Percentiles rank a stretch among this genome's conserved stretches.
These are phyloP conservation scores for Diaporthe citriasiana DNA, from an alignment of 2,329 filamentous ascomycete species.

Conservation along the genomic window DNA sequence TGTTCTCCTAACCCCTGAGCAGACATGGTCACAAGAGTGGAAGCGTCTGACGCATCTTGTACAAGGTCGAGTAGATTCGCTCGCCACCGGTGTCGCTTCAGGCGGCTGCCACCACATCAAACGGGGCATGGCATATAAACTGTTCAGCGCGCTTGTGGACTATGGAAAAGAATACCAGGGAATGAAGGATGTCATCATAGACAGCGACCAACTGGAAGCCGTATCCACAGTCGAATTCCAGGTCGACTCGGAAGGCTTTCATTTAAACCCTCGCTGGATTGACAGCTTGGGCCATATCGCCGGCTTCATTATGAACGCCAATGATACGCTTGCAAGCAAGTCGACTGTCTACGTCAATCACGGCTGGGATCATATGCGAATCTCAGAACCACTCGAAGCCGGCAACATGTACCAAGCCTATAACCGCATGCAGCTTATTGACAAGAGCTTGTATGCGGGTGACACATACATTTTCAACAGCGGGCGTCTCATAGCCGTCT, in stretches of 20 bases:
- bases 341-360: conserved; percentile 25
- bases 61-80: conserved; percentile 7
- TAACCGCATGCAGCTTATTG: background rate
- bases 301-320: conserved; percentile 36
- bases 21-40: background rate
- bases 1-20: background rate
- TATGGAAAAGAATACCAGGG: conserved; percentile 17
- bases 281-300: conserved; percentile 26
- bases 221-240: conserved; percentile 14
- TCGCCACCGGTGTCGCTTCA: background rate
- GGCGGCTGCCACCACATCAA: conserved; percentile 15
- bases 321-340: background rate
- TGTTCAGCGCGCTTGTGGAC: conserved; percentile 17
- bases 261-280: conserved; percentile 18
- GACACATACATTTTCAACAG: conserved; percentile 18
- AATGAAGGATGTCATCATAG: conserved; percentile 25
- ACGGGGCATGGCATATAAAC: conserved; percentile 23
- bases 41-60: conserved; percentile 16
- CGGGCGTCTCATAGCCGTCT: background rate
- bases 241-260: background rate
- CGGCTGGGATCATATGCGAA: conserved; percentile 15
- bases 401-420: conserved; percentile 13
- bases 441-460: conserved; percentile 12
- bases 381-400: background rate
- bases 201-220: conserved; percentile 16